Evolutionary conservation across 2,329 filamentous ascomycete genomes (phyloP).

Genomic region (Trichoderma sp.): DNA sequence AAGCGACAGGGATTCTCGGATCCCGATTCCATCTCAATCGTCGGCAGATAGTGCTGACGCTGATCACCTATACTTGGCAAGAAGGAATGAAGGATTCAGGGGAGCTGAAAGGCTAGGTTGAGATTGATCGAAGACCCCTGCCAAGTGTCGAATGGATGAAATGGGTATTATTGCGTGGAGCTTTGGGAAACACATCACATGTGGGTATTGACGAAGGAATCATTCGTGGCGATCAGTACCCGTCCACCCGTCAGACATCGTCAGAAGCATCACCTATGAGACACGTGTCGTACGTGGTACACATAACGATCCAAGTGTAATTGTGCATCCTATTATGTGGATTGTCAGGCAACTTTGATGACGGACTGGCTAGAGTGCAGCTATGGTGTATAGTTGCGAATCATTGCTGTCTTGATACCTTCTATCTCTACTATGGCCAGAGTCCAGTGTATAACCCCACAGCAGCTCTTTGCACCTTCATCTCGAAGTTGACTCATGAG

Average conservation of each 20-base stretch:
- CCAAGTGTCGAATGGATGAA: not conserved
- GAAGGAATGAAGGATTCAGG: not conserved
- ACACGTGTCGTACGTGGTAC: too few relatives aligned
- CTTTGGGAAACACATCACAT: not conserved
- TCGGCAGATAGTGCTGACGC: not conserved
- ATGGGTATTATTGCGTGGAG: not conserved
- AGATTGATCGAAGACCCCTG: not conserved
- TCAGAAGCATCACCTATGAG: not conserved
- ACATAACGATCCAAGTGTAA: too few relatives aligned
- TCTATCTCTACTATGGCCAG: too few relatives aligned
- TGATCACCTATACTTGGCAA: not conserved
- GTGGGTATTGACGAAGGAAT: not conserved
- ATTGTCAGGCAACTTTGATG: too few relatives aligned
- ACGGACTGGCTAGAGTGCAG: too few relatives aligned
- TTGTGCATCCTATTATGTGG: too few relatives aligned
- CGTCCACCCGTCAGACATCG: not conserved
- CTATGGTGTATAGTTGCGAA: too few relatives aligned
- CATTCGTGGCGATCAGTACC: not conserved
- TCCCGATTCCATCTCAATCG: not conserved
- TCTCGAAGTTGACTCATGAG: not conserved
- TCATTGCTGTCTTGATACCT: too few relatives aligned
- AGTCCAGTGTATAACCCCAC: too few relatives aligned
- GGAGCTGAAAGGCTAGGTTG: not conserved
- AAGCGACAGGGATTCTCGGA: slow-evolving; percentile 14
- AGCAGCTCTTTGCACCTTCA: not conserved